A percentile compares a stretch with the other conserved stretches of the same genome.
Evolutionary conservation across 1,139 yeast species (phyloP).

Genomic region (Kodamaea derodonti): DNA sequence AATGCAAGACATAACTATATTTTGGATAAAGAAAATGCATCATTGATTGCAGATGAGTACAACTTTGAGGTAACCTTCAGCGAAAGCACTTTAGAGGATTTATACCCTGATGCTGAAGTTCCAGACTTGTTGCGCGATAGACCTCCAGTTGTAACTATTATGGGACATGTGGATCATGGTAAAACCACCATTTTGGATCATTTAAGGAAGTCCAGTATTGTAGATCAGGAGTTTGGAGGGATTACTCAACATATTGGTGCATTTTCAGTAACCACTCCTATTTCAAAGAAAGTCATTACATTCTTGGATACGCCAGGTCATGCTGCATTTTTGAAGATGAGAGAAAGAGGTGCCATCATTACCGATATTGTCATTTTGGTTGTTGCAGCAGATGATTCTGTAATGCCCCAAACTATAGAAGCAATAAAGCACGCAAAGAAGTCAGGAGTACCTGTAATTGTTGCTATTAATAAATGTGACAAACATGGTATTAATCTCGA

Average conservation of each 20-base stretch:
- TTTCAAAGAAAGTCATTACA: conserved; percentile 72
- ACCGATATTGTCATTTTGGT: conserved; percentile 91
- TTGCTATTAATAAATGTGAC: conserved; percentile 92
- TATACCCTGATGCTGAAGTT: conserved; percentile 46
- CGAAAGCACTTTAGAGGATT: conserved; percentile 60
- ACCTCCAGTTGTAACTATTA: conserved; percentile 93
- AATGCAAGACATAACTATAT: conserved; percentile 74
- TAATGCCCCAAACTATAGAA: conserved; percentile 96
- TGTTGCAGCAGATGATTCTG: conserved; percentile 98
- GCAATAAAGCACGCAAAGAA: conserved; percentile 91
- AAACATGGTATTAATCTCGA: conserved; percentile 69
- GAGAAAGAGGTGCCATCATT: conserved; percentile 92
- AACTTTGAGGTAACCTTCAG: conserved; percentile 66
- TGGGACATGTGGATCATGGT: conserved; percentile 99
- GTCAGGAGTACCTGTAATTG: conserved; percentile 81
- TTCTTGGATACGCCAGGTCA: conserved; percentile 98
- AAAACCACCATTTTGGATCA: conserved; percentile 90
- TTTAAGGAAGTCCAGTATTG: conserved; percentile 79
- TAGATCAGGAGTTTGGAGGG: conserved; percentile 87
- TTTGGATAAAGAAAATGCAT: conserved; percentile 80
- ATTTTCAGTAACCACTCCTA: conserved; percentile 76
- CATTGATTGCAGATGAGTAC: conserved; percentile 82
- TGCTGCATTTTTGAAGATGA: conserved; percentile 93
- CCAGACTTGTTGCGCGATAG: conserved; percentile 52
- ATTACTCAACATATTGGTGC: conserved; percentile 99